Percentiles rank a stretch among this genome's conserved stretches.
Evolutionary conservation across 2,329 filamentous ascomycete genomes (phyloP).

Genomic region (Pseudocercospora musae): DNA sequence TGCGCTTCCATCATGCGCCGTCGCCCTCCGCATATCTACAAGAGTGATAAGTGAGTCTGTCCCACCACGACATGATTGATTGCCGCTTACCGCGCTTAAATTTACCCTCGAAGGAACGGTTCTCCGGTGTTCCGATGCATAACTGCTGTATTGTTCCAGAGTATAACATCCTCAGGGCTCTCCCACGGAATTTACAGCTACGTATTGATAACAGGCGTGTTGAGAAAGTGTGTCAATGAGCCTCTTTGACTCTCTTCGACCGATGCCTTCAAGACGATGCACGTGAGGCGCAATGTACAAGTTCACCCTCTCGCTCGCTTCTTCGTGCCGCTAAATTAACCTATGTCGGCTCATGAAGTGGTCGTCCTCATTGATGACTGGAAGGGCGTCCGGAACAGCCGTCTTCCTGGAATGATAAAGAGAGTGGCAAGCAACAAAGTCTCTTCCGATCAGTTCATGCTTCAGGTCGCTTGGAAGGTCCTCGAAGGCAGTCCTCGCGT

Average conservation of each 20-base stretch:
- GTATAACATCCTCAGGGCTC: slow-evolving; percentile 49
- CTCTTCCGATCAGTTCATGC: slow-evolving; percentile 36
- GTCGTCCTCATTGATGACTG: slow-evolving; percentile 42
- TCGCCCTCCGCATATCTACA: slow-evolving; percentile 56
- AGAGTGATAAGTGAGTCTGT: slow-evolving; percentile 29
- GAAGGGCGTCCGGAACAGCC: slow-evolving; percentile 50
- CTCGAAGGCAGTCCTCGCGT: slow-evolving; percentile 52
- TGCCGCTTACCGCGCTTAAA: slow-evolving; percentile 15
- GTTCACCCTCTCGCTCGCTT: slow-evolving; percentile 51
- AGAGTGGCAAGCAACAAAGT: slow-evolving; percentile 51
- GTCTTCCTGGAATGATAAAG: slow-evolving; percentile 53
- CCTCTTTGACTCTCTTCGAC: slow-evolving; percentile 35
- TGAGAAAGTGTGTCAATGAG: slow-evolving; percentile 44
- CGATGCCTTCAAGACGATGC: slow-evolving; percentile 51
- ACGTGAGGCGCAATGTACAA: slow-evolving; percentile 54
- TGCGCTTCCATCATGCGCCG: slow-evolving; percentile 50
- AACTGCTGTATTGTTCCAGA: slow-evolving; percentile 59
- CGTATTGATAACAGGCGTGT: slow-evolving; percentile 51
- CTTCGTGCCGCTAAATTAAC: slow-evolving; percentile 52
- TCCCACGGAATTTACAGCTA: slow-evolving; percentile 50
- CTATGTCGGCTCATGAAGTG: slow-evolving; percentile 46
- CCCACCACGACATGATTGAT: not conserved
- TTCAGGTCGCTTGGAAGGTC: slow-evolving; percentile 42
- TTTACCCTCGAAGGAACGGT: slow-evolving; percentile 47
- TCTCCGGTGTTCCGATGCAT: slow-evolving; percentile 54